Percentiles rank a stretch among this genome's conserved stretches.
These are phyloP conservation scores for Gastrolobium villosum DNA, from an alignment of 306 rosid genomes.

Conservation along the genomic window DNA sequence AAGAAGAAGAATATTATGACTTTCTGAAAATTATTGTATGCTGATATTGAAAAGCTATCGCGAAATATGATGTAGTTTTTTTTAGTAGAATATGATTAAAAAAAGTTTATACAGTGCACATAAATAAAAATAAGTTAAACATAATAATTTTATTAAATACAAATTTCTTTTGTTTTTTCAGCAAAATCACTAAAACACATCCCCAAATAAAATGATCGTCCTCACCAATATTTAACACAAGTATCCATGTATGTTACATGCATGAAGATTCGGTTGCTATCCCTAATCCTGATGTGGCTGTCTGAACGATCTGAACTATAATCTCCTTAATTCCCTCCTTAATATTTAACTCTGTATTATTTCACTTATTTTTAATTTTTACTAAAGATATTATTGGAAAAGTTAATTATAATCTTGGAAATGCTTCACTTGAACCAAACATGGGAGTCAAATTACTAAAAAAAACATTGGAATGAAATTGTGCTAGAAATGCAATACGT, in stretches of 20 bases:
- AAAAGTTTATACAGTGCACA: not conserved
- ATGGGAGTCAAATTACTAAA: too few species aligned
- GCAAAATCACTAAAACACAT: too few species aligned
- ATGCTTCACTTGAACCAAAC: too few species aligned
- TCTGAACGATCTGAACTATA: not conserved
- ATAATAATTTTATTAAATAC: too few species aligned
- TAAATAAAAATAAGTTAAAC: not conserved
- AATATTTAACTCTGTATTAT: too few species aligned
- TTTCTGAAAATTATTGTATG: not conserved
- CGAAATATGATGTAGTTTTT: not conserved
- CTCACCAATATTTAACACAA: not conserved
- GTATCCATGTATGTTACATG: not conserved
- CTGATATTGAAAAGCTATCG: not conserved
- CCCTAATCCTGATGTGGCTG: not conserved
- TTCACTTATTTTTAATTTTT: too few species aligned
- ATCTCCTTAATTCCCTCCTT: not conserved
- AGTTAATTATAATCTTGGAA: too few species aligned
- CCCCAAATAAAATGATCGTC: not conserved
- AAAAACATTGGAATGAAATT: too few species aligned
- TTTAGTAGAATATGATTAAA: not conserved
- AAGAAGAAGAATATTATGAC: not conserved
- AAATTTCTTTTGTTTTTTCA: too few species aligned
- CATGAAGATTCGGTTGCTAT: not conserved
- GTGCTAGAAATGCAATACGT: too few species aligned
- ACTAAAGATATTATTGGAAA: too few species aligned